Base-by-base conservation (phyloP, 805 yeast species). In the Candida bentonensis region DNA sequence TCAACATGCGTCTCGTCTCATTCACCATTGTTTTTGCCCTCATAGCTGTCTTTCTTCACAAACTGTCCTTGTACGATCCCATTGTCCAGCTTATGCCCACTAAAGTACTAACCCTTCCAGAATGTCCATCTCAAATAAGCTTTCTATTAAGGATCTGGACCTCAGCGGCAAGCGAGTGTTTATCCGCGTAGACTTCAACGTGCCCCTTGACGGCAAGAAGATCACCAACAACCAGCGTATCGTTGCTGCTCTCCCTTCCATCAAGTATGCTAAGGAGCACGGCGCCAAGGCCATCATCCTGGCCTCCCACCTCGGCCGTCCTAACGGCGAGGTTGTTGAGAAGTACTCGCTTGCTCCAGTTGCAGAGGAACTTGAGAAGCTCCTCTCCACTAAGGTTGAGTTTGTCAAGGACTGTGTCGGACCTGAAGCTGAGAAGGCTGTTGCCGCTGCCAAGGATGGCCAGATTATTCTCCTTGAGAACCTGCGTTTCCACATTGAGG, bases 201-300 rank as follows among this genome's bases (percentile, higher is more conserved):
- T 66, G 49, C 71, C 66, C 45, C 79, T 92, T 59, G 97, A 92
- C 63, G 97, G 96, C 57, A 77, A 76, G 61, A 88, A 80, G 65
- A 92, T 92, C 75, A 94, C 99, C 73, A 92, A 94, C 79, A 94
- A 92, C 76, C 97, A 92, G 74, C 82, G 99, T 73, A 92, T 92
- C 63, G 97, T 88, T 60, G 99, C 98, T 65, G 98, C 99, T 56
- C 72, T 94, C 60, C 99, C 99, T 67, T 89, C 99, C 57, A 92
- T 92, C 73, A 68, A 94, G 70, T 92, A 89, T 67, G 96, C 89
- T 44, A 72, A 83, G 64, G 89, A 84, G 63, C 81, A 89, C 56
- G 62, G 82, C 61, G 95, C 99, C 63, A 86, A 82, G 75, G 85
- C 78, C 54, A 80, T 92, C 54, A 73, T 92, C 56, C 77, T 92